Base-by-base conservation (phyloP, 768 basidiomycete genomes). In the Phanerochaete sordida region DNA sequence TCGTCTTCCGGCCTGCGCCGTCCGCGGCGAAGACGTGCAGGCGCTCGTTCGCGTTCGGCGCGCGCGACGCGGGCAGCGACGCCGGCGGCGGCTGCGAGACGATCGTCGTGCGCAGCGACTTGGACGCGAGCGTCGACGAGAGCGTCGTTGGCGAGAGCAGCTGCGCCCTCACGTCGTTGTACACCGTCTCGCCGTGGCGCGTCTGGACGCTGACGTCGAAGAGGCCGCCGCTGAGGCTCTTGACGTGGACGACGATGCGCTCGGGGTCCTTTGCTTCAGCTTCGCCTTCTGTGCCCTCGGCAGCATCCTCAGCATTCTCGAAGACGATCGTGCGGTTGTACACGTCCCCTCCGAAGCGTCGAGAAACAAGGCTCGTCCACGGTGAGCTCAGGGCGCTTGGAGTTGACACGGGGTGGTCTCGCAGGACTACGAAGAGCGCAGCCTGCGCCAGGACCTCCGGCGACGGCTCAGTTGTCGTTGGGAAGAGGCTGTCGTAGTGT, bases 401-500 rank as follows among this genome's bases (percentile, higher is more conserved):
- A 8, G 48, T 66, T 48, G 35, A 57, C 39, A 23, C 27, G 16
- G 75, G 70, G 28, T 82, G 81, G 60, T 90, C 89, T 43, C 90
- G 84, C 16, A 93, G 81, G 19, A 78, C 79, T 12, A 92, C 75
- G 68, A 82, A 96, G 7, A 97, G 77, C 0, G 90, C 93, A 0
- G 90, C 90, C 69, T 91, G 89, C 2, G 89, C 91, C 5, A 95
- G 74, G 12, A 90, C 66, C 48, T 85, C 82, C 0, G 87, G 75
- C 1, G 82, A 79, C 1, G 91, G 87, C 16, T 81, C 74, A 6
- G 76, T 64, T 2, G 86, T 64, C 0, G 83, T 77, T 2, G 90
- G 90, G 76, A 97, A 94, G n/a, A 97, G 77, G 58, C 90, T 83
- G 43, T 85, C 78, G 66, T 84, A 81, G 69, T 96, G 88, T 84